Conservation (phyloP, 495 filamentous ascomycete genomes). For the Apiosordaria backusii region DNA sequence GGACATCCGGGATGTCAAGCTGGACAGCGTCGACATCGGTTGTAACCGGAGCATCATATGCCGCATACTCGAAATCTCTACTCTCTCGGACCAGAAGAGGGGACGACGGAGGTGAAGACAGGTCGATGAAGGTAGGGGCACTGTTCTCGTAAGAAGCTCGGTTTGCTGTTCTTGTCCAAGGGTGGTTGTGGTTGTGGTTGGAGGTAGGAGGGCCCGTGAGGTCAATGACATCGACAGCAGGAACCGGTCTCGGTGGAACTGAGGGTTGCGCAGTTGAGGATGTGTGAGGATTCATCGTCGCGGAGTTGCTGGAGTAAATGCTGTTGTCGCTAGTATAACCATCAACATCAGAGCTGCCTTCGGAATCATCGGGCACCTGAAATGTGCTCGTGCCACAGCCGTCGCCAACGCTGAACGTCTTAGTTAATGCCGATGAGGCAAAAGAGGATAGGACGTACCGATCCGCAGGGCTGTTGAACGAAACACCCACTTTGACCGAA, state of each 20-base stretch:
- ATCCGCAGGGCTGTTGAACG: background rate
- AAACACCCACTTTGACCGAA: conserved; percentile 24
- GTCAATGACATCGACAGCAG: conserved; percentile 3
- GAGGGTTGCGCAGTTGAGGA: conserved; percentile 3
- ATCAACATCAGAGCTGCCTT: conserved; percentile 19
- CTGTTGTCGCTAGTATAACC: conserved; percentile 18
- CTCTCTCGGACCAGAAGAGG: background rate
- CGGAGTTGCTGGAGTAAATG: background rate
- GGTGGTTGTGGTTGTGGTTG: too few species aligned
- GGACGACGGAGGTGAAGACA: conserved; percentile 18
- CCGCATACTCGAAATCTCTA: background rate
- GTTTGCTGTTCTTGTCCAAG: background rate
- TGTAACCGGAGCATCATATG: background rate
- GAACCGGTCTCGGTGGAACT: conserved; percentile 15
- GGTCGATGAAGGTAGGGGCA: conserved; percentile 9
- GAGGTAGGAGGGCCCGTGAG: background rate
- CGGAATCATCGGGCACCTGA: conserved; percentile 29
- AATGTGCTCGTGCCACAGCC: conserved; percentile 19
- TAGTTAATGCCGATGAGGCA: background rate
- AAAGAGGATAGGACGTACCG: background rate
- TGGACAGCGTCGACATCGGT: background rate
- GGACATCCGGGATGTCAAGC: background rate
- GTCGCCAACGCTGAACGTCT: conserved; percentile 4
- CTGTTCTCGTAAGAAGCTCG: background rate
- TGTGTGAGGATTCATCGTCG: background rate